Base-by-base conservation (phyloP, 257 asterid species). In the Solanum gandarillasii region DNA sequence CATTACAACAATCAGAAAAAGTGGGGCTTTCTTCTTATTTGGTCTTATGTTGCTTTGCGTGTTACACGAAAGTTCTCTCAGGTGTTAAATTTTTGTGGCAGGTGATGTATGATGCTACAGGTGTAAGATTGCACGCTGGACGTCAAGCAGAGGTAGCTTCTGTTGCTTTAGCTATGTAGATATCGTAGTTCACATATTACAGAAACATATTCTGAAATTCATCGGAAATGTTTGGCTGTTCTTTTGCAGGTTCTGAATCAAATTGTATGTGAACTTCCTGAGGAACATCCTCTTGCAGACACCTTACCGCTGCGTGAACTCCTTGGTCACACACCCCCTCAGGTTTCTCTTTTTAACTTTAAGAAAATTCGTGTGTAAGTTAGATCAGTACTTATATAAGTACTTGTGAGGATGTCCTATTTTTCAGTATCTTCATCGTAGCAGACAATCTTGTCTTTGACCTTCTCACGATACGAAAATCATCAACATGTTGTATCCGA, bases 51-150 rank as follows among this genome's bases (percentile, higher is more conserved):
- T 75, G 43, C 72, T 34, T 72, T 27, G 12, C 31, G 5, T 85
- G 39, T 52, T 46, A 48, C 11, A 21, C 70, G 55, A 46, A 81
- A 81, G 70, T 5, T 81, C 68, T 29, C 41, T 81, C 85, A 81
- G 13, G 39, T 16, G 27, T 27, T 46, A 29, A 81, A 27, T 81
- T 27, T 27, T 81, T 81, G 18, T 90, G 88, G 88, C 91, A 97
- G 99, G 99, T 97, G 87, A 97, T 97, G 99, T 97, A 97, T 78
- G 99, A 97, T 88, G 99, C 99, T 73, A 93, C 98, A 13, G 99
- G 99, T 60, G 98, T 97, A 83, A 90, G 99, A 90, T 91, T 96
- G 87, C 99, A 97, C 4, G 99, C 99, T 87, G 99, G 99, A 81
- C 98, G 98, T 72, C 99, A 97, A 92, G 99, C 99, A 74, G 99